Base-by-base conservation (phyloP, 352 stramenopile species). In the Globisporangium middletonii region DNA sequence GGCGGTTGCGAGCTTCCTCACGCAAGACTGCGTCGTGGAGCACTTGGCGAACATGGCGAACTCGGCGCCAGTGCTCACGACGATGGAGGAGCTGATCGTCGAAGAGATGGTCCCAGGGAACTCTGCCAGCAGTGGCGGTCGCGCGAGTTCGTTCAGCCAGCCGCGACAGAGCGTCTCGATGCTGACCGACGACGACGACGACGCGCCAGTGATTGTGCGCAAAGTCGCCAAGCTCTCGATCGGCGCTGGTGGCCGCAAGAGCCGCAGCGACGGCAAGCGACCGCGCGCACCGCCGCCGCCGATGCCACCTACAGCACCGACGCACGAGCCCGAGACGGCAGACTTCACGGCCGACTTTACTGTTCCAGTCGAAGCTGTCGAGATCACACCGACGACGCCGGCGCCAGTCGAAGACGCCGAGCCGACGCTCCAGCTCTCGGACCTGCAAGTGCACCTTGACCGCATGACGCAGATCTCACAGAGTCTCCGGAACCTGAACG, bases 391-490 rank as follows among this genome's bases (percentile, higher is more conserved):
- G 5, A 35, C 43, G 19, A 26, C 28, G 13, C 45, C 55, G 19
- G 15, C 44, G 35, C 50, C 58, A 23, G 51, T 41, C 5, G 63
- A 65, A 51, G 45, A 66, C 18, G 16, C 43, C 6, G 43, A 28
- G n/a, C 13, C 43, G n/a, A 37, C 42, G n/a, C 71, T 87, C 30
- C 78, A 90, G 55, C 55, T 90, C 13, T 70, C 79, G 9, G 75
- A 87, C 46, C 57, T 90, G 44, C 80, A 90, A 56, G 64, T 88
- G 13, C 80, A 90, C 71, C 47, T 90, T 18, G 77, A 90, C 53
- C 78, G 76, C 37, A 90, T 90, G 80, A 86, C 83, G 46, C 67
- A 77, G 62, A 88, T 90, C 50, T 87, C 80, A 19, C 68, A 75
- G 42, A 88, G 58, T 54, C 57, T 90, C 37, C 67, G 64, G 41